A percentile compares a stretch with the other conserved stretches of the same genome.
Evolutionary conservation across 2,329 filamentous ascomycete species (phyloP).

Genomic region (Apiospora rasikravindrae): DNA sequence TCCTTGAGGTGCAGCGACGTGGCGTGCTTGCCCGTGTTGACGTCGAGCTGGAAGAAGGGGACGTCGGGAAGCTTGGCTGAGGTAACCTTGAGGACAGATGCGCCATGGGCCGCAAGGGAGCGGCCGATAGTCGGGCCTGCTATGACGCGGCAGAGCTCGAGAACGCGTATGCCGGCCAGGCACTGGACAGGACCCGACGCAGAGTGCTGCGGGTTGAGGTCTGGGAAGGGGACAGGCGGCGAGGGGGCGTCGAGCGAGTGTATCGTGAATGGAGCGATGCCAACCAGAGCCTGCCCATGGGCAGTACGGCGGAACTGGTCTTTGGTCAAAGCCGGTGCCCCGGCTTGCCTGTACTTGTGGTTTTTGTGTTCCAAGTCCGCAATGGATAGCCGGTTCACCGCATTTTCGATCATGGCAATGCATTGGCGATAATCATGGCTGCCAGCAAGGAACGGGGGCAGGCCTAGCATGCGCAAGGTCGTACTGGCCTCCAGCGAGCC

Average conservation of each 20-base stretch:
- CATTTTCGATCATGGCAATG: slow-evolving; percentile 62
- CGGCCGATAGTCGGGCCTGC: slow-evolving; percentile 76
- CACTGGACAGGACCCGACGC: slow-evolving; percentile 40
- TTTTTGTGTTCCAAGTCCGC: slow-evolving; percentile 65
- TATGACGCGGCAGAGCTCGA: slow-evolving; percentile 78
- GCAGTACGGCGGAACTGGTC: slow-evolving; percentile 63
- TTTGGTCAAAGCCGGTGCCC: slow-evolving; percentile 63
- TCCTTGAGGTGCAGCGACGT: slow-evolving; percentile 67
- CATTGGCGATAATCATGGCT: slow-evolving; percentile 65
- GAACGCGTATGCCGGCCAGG: slow-evolving; percentile 69
- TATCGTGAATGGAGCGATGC: slow-evolving; percentile 55
- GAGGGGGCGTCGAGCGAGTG: slow-evolving; percentile 55
- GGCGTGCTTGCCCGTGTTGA: slow-evolving; percentile 74
- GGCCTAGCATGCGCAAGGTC: slow-evolving; percentile 72
- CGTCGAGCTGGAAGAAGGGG: slow-evolving; percentile 74
- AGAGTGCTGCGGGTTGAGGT: slow-evolving; percentile 33
- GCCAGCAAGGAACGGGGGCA: slow-evolving; percentile 65
- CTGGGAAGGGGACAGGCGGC: slow-evolving; percentile 48
- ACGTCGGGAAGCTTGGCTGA: slow-evolving; percentile 71
- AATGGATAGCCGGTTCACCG: slow-evolving; percentile 59
- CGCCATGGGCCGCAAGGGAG: slow-evolving; percentile 76
- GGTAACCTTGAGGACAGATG: slow-evolving; percentile 75
- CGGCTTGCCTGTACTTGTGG: slow-evolving; percentile 60
- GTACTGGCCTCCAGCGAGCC: slow-evolving; percentile 74
- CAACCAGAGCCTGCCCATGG: slow-evolving; percentile 51